Evolutionary conservation across 352 stramenopile species (phyloP), one percentile per base, ranked within the genome.

Genomic region (Phytophthora nicotianae): DNA sequence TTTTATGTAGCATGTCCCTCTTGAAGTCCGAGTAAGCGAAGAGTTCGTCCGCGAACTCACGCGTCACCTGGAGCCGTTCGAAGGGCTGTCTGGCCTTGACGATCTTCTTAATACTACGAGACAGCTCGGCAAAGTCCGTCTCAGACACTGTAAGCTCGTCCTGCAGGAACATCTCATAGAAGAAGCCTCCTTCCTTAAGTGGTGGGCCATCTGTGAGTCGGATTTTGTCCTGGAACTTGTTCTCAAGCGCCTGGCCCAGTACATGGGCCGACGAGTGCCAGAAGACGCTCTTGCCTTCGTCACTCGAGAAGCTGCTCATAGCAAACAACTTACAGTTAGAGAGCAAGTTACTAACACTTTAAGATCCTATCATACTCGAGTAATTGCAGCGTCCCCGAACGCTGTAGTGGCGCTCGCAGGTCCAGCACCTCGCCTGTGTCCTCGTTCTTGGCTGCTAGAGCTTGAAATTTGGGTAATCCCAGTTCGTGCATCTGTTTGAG

Each of bases 201-300:
- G 97, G 81, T 16, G 98, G 98, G 27, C 98, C 98, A 67, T 93
- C 84, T 29, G 68, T 85, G 6, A 99, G 96, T 21, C 94, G 98
- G 26, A 99, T 89, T 57, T 99, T 93, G 48, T 91, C 92, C 41
- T 96, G 90, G 77, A 98, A 99, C 65, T 98, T 91, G 49, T 95
- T 81, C 68, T 99, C 98, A 35, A 99, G 86, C 14, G 97, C 97
- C 75, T 99, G 94, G 21, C 98, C 98, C 41, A 99, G 83, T n/a
- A 99, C 95, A 72, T 99, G 98, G 1, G 97, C 97, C 1, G 92
- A 98, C n/a, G 96, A 99, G 75, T 99, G 98, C 98, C 98, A 99
- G 69, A 99, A 98, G 4, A 98, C 76, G 46, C 74, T 86, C 61
- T 90, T 90, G 66, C 81, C 83, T 72, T 87, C 73, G 13, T 92